phyloP scores from a whole-genome alignment of 352 stramenopile genomes.

The Globisporangium radiosum region DNA sequence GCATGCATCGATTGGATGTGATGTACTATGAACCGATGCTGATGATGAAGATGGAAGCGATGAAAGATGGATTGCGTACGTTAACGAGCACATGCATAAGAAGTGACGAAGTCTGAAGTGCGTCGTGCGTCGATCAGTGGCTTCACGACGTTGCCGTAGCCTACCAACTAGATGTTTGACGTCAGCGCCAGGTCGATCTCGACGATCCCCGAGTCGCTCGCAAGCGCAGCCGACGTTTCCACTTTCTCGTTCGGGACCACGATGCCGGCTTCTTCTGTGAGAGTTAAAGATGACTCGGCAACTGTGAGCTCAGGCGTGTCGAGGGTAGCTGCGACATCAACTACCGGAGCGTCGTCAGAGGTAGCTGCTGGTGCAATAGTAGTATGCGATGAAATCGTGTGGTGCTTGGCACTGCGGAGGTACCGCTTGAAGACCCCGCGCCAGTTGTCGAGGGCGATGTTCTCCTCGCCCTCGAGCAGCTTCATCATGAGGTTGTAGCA shows the following conservation, averaged over 20 bases:
- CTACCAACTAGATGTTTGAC: not conserved
- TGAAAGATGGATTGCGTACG: no score
- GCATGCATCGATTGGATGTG: no score
- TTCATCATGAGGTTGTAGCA: slow-evolving; percentile 18
- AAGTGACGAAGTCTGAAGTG: not conserved
- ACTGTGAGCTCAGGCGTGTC: not conserved
- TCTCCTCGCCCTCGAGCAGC: slow-evolving; percentile 9
- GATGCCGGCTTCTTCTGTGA: not conserved
- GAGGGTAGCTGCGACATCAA: not conserved
- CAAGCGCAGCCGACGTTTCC: not conserved
- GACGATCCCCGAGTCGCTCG: not conserved
- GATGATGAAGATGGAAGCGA: no score
- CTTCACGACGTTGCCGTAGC: no score
- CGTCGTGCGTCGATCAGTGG: not conserved
- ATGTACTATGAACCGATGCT: no score
- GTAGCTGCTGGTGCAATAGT: not conserved
- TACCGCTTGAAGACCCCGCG: slow-evolving; percentile 13
- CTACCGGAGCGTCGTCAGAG: not conserved
- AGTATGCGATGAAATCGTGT: not conserved
- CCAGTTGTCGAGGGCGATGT: slow-evolving; percentile 19
- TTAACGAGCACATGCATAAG: no score
- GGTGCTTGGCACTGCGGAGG: slow-evolving; percentile 1
- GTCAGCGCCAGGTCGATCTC: not conserved
- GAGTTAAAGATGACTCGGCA: not conserved
- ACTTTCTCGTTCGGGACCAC: not conserved